These are phyloP conservation scores for Corchorus capsularis DNA, from an alignment of 345 rosid species.

Conservation along the genomic window DNA sequence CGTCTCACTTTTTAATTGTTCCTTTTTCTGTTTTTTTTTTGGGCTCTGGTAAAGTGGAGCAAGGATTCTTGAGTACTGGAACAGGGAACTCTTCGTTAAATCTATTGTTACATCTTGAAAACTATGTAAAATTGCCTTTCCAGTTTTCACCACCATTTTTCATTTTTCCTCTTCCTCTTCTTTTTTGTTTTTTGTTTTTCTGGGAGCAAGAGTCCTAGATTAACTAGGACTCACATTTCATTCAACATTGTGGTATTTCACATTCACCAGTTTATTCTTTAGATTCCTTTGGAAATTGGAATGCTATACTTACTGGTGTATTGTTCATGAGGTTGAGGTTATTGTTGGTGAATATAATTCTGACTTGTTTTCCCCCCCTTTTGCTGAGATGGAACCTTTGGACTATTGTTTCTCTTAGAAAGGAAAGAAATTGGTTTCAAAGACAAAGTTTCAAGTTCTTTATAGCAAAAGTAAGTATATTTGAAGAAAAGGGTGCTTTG, in stretches of 20 bases:
- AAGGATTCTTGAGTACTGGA: conserved; percentile 40
- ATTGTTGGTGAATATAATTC: background rate
- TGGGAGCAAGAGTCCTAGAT: conserved; percentile 30
- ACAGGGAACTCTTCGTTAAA: conserved; percentile 29
- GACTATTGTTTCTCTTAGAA: background rate
- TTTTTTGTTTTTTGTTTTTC: conserved; percentile 13
- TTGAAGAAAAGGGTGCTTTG: background rate
- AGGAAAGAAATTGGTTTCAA: background rate
- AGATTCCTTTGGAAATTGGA: background rate
- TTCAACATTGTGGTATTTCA: conserved; percentile 24
- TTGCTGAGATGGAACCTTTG: background rate
- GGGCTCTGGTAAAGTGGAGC: conserved; percentile 40
- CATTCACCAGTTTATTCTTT: conserved; percentile 26
- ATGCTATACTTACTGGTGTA: background rate
- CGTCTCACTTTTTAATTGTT: conserved; percentile 19
- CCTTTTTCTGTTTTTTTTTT: conserved; percentile 24
- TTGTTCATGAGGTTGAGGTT: background rate
- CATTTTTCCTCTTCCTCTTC: background rate
- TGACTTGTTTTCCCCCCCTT: background rate
- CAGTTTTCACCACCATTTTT: too few species aligned
- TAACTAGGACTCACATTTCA: conserved; percentile 35
- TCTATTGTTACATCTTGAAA: conserved; percentile 33
- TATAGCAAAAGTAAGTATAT: background rate
- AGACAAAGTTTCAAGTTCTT: background rate
- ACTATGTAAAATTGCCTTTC: conserved; percentile 41